These are phyloP conservation scores for Fraxinus dipetala DNA, from an alignment of 305 asterid species.

Conservation along the genomic window DNA sequence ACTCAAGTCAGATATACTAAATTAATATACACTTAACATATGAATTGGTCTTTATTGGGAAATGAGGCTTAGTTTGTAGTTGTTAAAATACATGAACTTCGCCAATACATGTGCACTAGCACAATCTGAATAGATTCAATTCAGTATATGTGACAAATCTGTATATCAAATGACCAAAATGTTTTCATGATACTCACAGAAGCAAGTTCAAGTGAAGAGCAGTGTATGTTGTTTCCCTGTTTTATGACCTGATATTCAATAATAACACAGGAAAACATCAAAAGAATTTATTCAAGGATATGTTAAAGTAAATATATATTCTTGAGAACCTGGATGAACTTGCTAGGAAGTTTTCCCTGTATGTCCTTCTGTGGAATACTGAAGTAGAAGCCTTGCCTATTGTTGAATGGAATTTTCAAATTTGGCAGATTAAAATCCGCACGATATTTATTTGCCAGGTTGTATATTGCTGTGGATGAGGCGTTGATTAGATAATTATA, in stretches of 20 bases:
- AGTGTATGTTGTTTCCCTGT: slow-evolving; percentile 93
- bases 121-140: neutral
- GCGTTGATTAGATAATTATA: slow-evolving; percentile 29
- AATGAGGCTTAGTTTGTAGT: neutral
- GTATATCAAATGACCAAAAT: slow-evolving; percentile 9
- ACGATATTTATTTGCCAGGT: slow-evolving; percentile 81
- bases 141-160: slow-evolving; percentile 9
- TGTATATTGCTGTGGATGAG: slow-evolving; percentile 75
- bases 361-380: slow-evolving; percentile 87
- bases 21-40: neutral
- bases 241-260: slow-evolving; percentile 62
- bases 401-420: slow-evolving; percentile 87
- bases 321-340: slow-evolving; percentile 82
- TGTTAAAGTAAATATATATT: slow-evolving; percentile 4
- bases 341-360: slow-evolving; percentile 80
- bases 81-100: neutral
- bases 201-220: slow-evolving; percentile 82
- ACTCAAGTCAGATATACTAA: neutral
- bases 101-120: neutral
- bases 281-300: slow-evolving; percentile 12
- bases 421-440: slow-evolving; percentile 77
- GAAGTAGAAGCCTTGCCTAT: slow-evolving; percentile 90
- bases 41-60: neutral
- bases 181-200: slow-evolving; percentile 62
- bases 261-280: slow-evolving; percentile 24